A percentile compares a stretch with the other conserved stretches of the same genome.
Evolutionary conservation across 345 rosid species (phyloP).

Genomic region (Eucalyptus pauciflora): DNA sequence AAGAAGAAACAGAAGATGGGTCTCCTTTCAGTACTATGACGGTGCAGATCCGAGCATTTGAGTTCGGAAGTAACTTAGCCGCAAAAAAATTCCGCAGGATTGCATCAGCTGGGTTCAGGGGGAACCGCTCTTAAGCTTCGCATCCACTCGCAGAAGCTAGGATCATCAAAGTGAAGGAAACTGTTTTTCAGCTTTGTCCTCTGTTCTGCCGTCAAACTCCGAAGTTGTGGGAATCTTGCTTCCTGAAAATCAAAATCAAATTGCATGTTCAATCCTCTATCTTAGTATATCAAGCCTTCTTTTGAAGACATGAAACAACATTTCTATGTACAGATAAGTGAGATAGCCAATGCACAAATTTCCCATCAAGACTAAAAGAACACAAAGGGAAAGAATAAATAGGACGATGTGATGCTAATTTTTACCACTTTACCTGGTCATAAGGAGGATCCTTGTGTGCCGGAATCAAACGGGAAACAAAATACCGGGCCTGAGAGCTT

Average conservation of each 20-base stretch:
- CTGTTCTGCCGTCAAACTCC: conserved; percentile 47
- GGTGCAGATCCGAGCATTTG: not conserved
- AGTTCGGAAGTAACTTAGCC: not conserved
- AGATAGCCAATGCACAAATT: not conserved
- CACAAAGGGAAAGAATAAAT: not conserved
- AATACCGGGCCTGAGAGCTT: conserved; percentile 92
- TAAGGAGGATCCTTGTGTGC: conserved; percentile 99
- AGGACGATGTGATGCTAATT: not conserved
- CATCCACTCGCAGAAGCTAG: conserved; percentile 93
- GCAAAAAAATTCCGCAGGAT: not conserved
- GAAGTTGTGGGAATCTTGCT: conserved; percentile 87
- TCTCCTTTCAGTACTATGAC: not conserved
- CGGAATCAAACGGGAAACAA: conserved; percentile 85
- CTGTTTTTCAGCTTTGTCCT: conserved; percentile 72
- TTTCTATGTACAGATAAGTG: not conserved
- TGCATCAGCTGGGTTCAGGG: conserved; percentile 48
- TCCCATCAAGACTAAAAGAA: not conserved
- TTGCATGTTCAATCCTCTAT: not conserved
- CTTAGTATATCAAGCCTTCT: not conserved
- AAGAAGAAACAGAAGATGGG: not conserved
- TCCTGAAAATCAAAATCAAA: conserved; percentile 36
- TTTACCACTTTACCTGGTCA: conserved; percentile 54
- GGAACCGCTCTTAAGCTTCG: conserved; percentile 67
- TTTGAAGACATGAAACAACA: not conserved
- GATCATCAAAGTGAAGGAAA: conserved; percentile 81